phyloP scores from a whole-genome alignment of 1,139 yeast species.

The Hyphopichia burtonii region DNA sequence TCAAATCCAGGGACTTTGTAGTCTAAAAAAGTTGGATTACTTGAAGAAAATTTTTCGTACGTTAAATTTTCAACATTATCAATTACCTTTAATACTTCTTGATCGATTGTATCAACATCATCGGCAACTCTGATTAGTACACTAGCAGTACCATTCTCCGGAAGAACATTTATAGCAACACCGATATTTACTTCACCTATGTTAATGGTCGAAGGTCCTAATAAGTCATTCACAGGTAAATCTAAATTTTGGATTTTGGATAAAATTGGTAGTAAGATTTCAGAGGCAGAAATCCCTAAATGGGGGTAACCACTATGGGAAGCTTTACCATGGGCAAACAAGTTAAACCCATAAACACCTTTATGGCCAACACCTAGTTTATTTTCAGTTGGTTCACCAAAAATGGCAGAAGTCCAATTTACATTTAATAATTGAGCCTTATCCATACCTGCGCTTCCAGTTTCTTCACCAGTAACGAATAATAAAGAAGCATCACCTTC shows the following conservation, averaged over 20 bases:
- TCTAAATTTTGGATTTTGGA: slow-evolving; percentile 27
- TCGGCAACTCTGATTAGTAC: slow-evolving; percentile 56
- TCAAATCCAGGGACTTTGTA: slow-evolving; percentile 66
- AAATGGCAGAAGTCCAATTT: slow-evolving; percentile 60
- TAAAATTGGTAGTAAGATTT: slow-evolving; percentile 53
- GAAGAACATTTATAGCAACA: slow-evolving; percentile 61
- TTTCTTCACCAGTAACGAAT: slow-evolving; percentile 71
- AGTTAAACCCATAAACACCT: slow-evolving; percentile 45
- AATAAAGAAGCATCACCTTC: slow-evolving; percentile 60
- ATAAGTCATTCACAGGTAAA: slow-evolving; percentile 50
- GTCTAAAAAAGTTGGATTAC: slow-evolving; percentile 51
- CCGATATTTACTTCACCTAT: slow-evolving; percentile 62
- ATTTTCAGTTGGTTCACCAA: slow-evolving; percentile 75
- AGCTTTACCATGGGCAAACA: slow-evolving; percentile 55
- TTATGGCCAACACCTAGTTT: slow-evolving; percentile 72
- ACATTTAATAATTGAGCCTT: slow-evolving; percentile 42
- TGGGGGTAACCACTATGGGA: slow-evolving; percentile 74
- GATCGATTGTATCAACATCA: slow-evolving; percentile 36
- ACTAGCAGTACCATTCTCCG: slow-evolving; percentile 55
- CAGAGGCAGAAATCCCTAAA: slow-evolving; percentile 63
- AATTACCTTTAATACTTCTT: slow-evolving; percentile 34
- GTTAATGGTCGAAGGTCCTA: slow-evolving; percentile 65
- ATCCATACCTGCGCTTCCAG: slow-evolving; percentile 60
- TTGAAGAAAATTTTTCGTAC: slow-evolving; percentile 15
- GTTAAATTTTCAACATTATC: slow-evolving; percentile 26